These are phyloP conservation scores for Dothistroma pini DNA, from an alignment of 2,329 filamentous ascomycete species.

Conservation along the genomic window DNA sequence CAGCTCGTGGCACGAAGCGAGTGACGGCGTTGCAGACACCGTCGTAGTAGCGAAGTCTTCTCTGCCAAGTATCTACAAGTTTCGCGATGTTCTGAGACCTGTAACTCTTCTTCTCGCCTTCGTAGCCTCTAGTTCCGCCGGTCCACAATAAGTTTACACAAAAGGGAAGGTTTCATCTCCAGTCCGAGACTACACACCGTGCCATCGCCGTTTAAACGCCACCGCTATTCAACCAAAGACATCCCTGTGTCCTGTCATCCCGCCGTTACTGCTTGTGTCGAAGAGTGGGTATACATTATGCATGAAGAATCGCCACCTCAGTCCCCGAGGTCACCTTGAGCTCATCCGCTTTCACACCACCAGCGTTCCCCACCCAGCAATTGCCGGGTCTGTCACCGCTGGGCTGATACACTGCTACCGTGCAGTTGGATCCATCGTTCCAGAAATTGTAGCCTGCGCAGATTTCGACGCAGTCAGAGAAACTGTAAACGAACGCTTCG, in stretches of 20 bases:
- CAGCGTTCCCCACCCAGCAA: slow-evolving; percentile 32
- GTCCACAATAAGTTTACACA: neutral
- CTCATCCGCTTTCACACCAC: slow-evolving; percentile 11
- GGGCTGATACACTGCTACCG: slow-evolving; percentile 32
- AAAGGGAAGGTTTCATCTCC: neutral
- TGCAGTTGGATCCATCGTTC: slow-evolving; percentile 27
- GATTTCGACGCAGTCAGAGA: slow-evolving; percentile 36
- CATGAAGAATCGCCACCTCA: slow-evolving; percentile 25
- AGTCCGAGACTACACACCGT: neutral
- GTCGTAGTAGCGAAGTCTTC: neutral
- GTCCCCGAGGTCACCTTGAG: slow-evolving; percentile 20
- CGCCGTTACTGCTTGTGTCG: neutral
- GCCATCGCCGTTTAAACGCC: neutral
- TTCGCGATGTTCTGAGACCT: neutral
- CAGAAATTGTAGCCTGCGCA: slow-evolving; percentile 34
- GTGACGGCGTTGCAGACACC: neutral
- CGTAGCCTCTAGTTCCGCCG: neutral
- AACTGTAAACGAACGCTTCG: slow-evolving; percentile 35
- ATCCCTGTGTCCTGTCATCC: neutral
- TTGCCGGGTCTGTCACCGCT: slow-evolving; percentile 29
- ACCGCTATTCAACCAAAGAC: neutral
- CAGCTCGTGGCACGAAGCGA: neutral
- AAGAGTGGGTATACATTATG: slow-evolving; percentile 7
- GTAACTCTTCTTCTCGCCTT: neutral
- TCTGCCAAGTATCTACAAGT: neutral